phyloP scores from a whole-genome alignment of 345 rosid genomes.

The Hirschfeldia incana region DNA sequence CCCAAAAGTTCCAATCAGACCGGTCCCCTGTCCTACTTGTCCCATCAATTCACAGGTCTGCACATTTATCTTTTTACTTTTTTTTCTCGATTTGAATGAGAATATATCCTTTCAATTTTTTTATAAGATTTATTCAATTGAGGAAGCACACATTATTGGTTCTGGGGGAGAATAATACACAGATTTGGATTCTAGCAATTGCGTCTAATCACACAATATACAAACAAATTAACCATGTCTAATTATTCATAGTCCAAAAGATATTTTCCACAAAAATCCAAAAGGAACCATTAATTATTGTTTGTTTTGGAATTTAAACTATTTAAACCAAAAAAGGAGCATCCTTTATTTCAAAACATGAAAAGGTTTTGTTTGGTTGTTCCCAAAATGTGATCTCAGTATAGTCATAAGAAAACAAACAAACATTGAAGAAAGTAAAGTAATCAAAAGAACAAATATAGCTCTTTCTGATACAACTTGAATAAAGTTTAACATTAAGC shows the following conservation, averaged over 20 bases:
- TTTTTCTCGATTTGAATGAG: not conserved
- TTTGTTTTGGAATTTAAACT: not conserved
- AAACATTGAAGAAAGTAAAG: conserved; percentile 21
- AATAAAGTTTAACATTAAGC: conserved; percentile 4
- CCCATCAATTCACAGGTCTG: conserved; percentile 29
- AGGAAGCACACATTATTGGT: not conserved
- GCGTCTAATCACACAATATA: conserved; percentile 8
- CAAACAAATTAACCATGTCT: not conserved
- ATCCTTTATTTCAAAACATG: conserved; percentile 39
- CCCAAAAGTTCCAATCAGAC: conserved; percentile 36
- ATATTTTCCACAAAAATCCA: not conserved
- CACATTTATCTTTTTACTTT: conserved; percentile 7
- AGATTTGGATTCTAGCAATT: not conserved
- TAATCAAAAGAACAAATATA: conserved; percentile 9
- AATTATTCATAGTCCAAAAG: not conserved
- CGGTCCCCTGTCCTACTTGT: conserved; percentile 37
- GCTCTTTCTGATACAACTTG: conserved; percentile 27
- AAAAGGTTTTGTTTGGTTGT: conserved; percentile 35
- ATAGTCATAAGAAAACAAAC: conserved; percentile 22
- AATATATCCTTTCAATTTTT: not conserved
- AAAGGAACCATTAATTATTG: not conserved
- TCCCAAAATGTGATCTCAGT: conserved; percentile 32
- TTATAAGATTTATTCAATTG: not conserved
- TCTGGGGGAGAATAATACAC: not conserved
- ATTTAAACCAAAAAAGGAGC: conserved; percentile 29